Base-by-base conservation (phyloP, 2,329 filamentous ascomycete genomes). In the Aureobasidium pullulans region DNA sequence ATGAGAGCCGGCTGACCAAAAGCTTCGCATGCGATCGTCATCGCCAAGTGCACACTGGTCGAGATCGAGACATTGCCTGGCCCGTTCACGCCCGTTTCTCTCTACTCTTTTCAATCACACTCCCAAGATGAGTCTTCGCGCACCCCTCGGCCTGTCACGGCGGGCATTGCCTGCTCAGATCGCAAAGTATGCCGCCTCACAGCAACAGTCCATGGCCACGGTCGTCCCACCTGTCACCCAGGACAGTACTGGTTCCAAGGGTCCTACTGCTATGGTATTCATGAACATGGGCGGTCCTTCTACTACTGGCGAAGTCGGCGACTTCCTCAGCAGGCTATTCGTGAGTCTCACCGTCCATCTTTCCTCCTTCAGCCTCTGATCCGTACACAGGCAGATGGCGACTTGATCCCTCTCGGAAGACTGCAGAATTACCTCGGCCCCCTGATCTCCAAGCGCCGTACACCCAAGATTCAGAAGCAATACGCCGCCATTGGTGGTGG, bases 281-380 rank as follows among this genome's bases (percentile, higher is more conserved):
- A 84, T 99, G 77, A 99, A 99, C 76, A 99, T 99, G 94, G 94
- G 94, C 62, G 94, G 94, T 0, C 94, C 94, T 3, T 89, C 90
- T 1, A 96, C 89, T 4, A 88, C 87, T 4, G 84, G 86, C 65
- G 91, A 99, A 77, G 94, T 99, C 37, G 86, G 87, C 67, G 85
- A 87, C 73, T 99, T 97, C 70, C 77, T 99, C 49, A 94, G 88
- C 72, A 85, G 92, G 66, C 79, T 99, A 66, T 99, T 99, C 76
- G 93, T 96, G 82, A 61, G 88, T 75, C 39, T 44, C 43, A 16
- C 47, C 40, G 42, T 40, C 42, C 11, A 60, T 43, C 47, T 52
- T 7, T 34, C 11, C 19, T 52, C 46, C 71, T 59, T 44, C 32
- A 29, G 6, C 4, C 13, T n/a, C 57, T 60, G 48, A 62, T 9